These are phyloP conservation scores for Leccinum colubrinum DNA, from an alignment of 1,284 basidiomycete species.

Conservation along the genomic window DNA sequence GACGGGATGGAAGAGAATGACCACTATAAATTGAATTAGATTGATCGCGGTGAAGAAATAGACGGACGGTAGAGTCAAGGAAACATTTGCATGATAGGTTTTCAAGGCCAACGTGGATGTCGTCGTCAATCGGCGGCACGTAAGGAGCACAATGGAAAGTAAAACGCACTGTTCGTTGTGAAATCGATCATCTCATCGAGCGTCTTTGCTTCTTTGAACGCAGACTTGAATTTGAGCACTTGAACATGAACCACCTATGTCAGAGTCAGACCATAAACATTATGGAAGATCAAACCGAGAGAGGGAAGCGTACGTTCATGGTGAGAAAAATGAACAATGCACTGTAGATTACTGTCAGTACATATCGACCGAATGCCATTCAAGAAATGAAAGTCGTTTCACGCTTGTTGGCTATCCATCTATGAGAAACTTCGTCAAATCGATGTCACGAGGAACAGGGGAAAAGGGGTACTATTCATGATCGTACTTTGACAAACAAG, in stretches of 20 bases:
- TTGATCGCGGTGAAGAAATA: not conserved
- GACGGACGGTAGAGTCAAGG: constrained; percentile 59
- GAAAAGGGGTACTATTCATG: not conserved
- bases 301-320: constrained; percentile 53
- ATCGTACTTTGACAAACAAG: constrained; percentile 67
- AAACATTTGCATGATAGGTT: constrained; percentile 65
- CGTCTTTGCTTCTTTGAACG: constrained; percentile 53
- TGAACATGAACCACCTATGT: constrained; percentile 66
- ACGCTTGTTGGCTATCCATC: constrained; percentile 73
- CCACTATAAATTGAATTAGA: not conserved
- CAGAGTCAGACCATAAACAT: not conserved
- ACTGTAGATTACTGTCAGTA: constrained; percentile 39
- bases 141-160: not conserved
- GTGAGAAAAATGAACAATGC: constrained; percentile 71
- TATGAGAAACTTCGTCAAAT: constrained; percentile 27
- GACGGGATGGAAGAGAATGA: not conserved
- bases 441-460: not conserved
- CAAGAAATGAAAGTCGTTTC: constrained; percentile 83
- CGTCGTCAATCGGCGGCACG: not conserved
- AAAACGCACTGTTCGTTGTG: constrained; percentile 71
- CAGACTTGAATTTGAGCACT: constrained; percentile 54
- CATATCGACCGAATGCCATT: constrained; percentile 44
- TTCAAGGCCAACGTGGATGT: constrained; percentile 46
- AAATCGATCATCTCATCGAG: constrained; percentile 74
- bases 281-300: not conserved